Base-by-base conservation (phyloP, 2,329 filamentous ascomycete species). In the Xylogone sp. region DNA sequence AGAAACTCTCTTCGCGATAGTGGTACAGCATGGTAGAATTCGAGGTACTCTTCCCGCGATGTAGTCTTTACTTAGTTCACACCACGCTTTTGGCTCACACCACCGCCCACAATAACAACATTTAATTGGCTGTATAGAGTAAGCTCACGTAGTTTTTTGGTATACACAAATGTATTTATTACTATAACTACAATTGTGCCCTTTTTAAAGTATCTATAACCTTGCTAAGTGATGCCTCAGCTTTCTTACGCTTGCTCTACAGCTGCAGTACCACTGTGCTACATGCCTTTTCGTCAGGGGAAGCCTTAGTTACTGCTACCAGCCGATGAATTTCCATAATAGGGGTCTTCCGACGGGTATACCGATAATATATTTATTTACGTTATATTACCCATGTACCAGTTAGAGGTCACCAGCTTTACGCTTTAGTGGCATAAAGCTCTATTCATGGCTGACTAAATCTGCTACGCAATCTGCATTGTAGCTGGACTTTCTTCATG, bases 161-260 rank as follows among this genome's bases (percentile, higher is more conserved):
- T 13, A 13, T 13, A 31, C 13, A 31, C 13, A 31, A 8, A 31
- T 31, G 13, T 31, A 31, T 13, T 8, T 31, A 31, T 31, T 7
- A 31, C 7, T 31, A 31, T 31, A 31, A 13, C 27, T 31, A 31
- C 27, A 13, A 31, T 31, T 31, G 27, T 13, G 13, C 47, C 42
- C 20, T 49, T 42, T 49, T 49, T 16, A 49, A 34, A 18, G 47
- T 29, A 27, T 43, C 47, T 49, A 49, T 49, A 44, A 49, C 47
- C 47, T 49, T 49, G 21, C 47, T 49, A 5, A 49, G 34, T 21
- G 47, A 49, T 43, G 47, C 46, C 19, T 31, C 46, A 10, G 46
- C 46, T 34, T 31, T 43, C 34, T 43, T 43, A 24, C 46, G 29
- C 46, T 49, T 31, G 27, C 42, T 34, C 29, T 49, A 27, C 16